Evolutionary conservation across 2,329 filamentous ascomycete species (phyloP).

Genomic region (Phialophora macrospora): DNA sequence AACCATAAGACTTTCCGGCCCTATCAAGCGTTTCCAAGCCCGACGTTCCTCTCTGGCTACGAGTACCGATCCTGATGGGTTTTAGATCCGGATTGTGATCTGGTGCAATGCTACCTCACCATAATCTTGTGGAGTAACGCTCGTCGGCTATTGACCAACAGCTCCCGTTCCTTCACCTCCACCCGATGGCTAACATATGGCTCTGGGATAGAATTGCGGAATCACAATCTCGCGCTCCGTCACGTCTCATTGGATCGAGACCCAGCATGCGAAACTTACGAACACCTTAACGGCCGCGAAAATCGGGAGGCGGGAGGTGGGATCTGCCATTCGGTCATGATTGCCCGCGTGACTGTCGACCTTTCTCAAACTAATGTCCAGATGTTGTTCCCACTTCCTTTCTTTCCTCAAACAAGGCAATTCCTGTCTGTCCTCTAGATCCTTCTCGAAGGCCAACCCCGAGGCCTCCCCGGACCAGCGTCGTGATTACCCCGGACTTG

Average conservation of each 20-base stretch:
- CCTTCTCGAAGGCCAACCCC: not conserved
- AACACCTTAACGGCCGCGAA: not conserved
- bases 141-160: slow-evolving; percentile 8
- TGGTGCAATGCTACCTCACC: slow-evolving; percentile 20
- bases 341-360: slow-evolving; percentile 16
- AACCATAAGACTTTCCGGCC: not conserved
- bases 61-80: slow-evolving; percentile 2
- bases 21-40: not conserved
- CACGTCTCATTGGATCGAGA: not conserved
- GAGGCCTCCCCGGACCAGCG: slow-evolving; percentile 8
- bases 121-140: not conserved
- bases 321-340: slow-evolving; percentile 1
- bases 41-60: slow-evolving; percentile 4
- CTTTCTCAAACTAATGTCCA: slow-evolving; percentile 13
- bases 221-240: not conserved
- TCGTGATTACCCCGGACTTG: slow-evolving; percentile 13
- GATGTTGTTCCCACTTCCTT: slow-evolving; percentile 15
- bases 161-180: not conserved
- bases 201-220: not conserved
- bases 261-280: not conserved
- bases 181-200: not conserved
- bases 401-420: slow-evolving; percentile 15
- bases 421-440: not conserved
- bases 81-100: slow-evolving; percentile 11
- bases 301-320: not conserved